A percentile compares a stretch with the other conserved stretches of the same genome.
These are phyloP conservation scores for Ceratobasidium sp. DNA, from an alignment of 1,284 basidiomycete genomes.

Conservation along the genomic window DNA sequence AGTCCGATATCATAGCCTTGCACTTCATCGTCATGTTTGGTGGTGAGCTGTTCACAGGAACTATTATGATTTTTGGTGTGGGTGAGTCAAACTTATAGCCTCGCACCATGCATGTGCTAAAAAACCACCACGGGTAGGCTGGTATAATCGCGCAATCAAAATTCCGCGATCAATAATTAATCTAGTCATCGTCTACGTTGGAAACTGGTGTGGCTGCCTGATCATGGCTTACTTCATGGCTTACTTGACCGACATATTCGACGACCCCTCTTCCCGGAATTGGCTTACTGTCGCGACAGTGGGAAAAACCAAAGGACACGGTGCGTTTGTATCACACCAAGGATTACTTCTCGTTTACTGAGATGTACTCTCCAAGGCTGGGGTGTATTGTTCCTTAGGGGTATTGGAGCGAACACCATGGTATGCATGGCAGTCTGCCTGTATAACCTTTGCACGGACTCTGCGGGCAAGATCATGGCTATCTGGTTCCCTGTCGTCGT, in stretches of 20 bases:
- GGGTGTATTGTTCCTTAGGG: constrained; percentile 46
- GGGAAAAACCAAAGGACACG: constrained; percentile 33
- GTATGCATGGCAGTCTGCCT: constrained; percentile 47
- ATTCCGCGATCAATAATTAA: constrained; percentile 40
- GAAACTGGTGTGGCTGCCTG: constrained; percentile 47
- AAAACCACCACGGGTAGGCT: neutral
- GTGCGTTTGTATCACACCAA: neutral
- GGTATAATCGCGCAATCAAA: constrained; percentile 18
- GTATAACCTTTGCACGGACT: constrained; percentile 44
- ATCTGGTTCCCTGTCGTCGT: constrained; percentile 47
- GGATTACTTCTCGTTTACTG: neutral
- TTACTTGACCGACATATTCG: constrained; percentile 45
- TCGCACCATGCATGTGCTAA: neutral
- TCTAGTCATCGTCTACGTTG: constrained; percentile 45
- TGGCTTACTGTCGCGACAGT: constrained; percentile 35
- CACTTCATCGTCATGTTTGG: constrained; percentile 43
- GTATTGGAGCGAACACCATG: constrained; percentile 46
- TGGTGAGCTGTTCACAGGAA: constrained; percentile 47
- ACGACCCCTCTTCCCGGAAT: constrained; percentile 38
- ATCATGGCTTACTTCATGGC: constrained; percentile 46
- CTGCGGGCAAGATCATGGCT: constrained; percentile 47
- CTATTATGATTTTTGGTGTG: constrained; percentile 46
- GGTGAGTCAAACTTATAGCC: constrained; percentile 39
- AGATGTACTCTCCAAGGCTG: constrained; percentile 42
- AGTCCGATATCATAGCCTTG: neutral